Evolutionary conservation across 495 filamentous ascomycete genomes (phyloP).

Genomic region (Rhizodiscina lignyota): DNA sequence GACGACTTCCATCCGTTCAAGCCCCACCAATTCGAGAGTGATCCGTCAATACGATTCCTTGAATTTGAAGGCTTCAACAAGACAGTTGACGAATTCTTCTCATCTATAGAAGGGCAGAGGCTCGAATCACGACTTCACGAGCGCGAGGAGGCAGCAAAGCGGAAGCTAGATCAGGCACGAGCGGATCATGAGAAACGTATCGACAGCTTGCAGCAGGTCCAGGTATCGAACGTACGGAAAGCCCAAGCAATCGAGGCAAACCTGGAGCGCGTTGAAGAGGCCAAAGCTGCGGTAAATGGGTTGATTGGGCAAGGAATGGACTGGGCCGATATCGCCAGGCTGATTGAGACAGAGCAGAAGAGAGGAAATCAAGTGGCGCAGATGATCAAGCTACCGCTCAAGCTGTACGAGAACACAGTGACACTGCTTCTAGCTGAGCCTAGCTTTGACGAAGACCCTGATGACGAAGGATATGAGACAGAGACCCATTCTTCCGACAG

Average conservation of each 20-base stretch:
- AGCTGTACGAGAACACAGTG: constrained; percentile 73
- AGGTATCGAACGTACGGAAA: constrained; percentile 74
- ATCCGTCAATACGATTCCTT: constrained; percentile 44
- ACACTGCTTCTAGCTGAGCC: constrained; percentile 65
- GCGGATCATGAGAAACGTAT: constrained; percentile 71
- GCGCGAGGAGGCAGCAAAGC: constrained; percentile 61
- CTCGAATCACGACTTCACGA: constrained; percentile 70
- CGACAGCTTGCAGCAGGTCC: constrained; percentile 59
- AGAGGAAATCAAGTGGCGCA: constrained; percentile 71
- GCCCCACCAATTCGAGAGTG: constrained; percentile 64
- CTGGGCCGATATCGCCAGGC: constrained; percentile 74
- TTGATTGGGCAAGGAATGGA: constrained; percentile 89
- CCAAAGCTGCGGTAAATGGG: constrained; percentile 77
- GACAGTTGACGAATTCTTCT: constrained; percentile 92
- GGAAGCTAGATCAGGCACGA: constrained; percentile 64
- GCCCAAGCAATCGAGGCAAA: constrained; percentile 83
- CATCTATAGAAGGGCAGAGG: constrained; percentile 86
- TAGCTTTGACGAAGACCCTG: constrained; percentile 39
- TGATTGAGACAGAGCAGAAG: constrained; percentile 74
- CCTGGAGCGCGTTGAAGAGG: constrained; percentile 73
- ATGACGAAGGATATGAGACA: constrained; percentile 43
- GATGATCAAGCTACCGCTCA: constrained; percentile 75
- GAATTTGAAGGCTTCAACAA: constrained; percentile 75
- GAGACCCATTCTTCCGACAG: constrained; percentile 34
- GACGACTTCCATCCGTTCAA: constrained; percentile 93